Percentiles rank a stretch among this genome's conserved stretches.
phyloP scores from a whole-genome alignment of 192 early-diverging fungal species.

The Coemansia sp. region DNA sequence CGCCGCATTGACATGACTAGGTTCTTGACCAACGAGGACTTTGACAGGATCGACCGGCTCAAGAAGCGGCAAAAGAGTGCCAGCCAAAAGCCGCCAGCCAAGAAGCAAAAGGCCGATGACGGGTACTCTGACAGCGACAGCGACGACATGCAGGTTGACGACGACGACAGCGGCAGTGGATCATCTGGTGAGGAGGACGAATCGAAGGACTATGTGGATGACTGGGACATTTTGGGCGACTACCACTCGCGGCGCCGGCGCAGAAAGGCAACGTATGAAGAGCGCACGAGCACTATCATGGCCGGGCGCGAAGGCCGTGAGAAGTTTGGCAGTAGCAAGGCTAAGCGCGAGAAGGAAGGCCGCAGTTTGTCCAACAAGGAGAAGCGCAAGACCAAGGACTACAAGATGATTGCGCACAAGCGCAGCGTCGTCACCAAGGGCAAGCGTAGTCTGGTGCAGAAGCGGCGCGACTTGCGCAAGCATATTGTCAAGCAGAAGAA shows the following conservation, averaged over 20 bases:
- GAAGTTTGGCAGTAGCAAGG: conserved; percentile 88
- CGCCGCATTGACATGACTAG: conserved; percentile 83
- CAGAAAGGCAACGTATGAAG: conserved; percentile 88
- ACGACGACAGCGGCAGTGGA: conserved; percentile 6
- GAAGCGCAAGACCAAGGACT: conserved; percentile 92
- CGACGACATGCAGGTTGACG: conserved; percentile 15
- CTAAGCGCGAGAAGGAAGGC: conserved; percentile 68
- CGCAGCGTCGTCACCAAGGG: conserved; percentile 71
- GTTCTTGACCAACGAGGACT: conserved; percentile 66
- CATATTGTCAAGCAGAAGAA: conserved; percentile 52
- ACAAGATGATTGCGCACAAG: conserved; percentile 96
- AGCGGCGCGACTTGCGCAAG: conserved; percentile 59
- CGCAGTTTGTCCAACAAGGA: conserved; percentile 86
- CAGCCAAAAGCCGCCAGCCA: conserved; percentile 12
- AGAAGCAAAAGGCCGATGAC: conserved; percentile 18
- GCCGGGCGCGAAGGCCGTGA: conserved; percentile 89
- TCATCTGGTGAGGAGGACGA: conserved; percentile 27
- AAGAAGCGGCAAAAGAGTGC: conserved; percentile 68
- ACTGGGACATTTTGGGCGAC: conserved; percentile 52
- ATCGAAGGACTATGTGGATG: conserved; percentile 38
- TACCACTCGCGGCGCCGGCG: conserved; percentile 53
- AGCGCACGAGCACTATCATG: conserved; percentile 83
- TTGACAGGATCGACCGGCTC: conserved; percentile 78
- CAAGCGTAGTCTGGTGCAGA: conserved; percentile 74
- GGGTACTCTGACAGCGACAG: conserved; percentile 6